Evolutionary conservation across 2,329 filamentous ascomycete species (phyloP), one percentile per base, ranked within the genome.

Genomic region (Pleomassaria siparia): DNA sequence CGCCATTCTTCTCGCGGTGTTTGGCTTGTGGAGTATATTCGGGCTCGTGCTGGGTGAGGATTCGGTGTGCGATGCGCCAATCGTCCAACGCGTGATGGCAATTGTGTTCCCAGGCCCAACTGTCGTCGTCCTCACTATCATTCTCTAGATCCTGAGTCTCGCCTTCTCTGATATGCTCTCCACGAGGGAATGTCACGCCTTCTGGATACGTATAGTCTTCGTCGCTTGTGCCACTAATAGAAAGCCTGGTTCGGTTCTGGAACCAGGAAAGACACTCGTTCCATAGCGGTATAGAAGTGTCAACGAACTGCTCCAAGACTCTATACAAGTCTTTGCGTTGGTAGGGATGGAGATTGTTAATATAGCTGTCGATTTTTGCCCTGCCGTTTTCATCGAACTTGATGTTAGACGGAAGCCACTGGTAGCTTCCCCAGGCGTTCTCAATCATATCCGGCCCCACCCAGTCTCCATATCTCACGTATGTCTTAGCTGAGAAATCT

Each of bases 371-470:
- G 24, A 81, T 75, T 25, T 60, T 70, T 6, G 70, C 67, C 20
- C 58, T 67, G 2, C 42, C 55, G 3, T 67, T 59, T 3, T 66
- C 59, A 2, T 62, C 49, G 39, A 78, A 60, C 12, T 66, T 54
- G 16, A 82, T 67, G 2, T 78, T 71, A 47, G 72, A 74, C 11
- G 79, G 78, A n/a, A 82, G 64, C 66, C 74, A 74, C 56, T 80
- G 74, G 45, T 45, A 39, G 47, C 32, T 30, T 2, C 24, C 22
- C 30, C 25, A 48, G 12, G 40, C 26, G 5, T 41, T 26, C 8
- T 36, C 20, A 20, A 20, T 13, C 10, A 8, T 5, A 7, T 22
- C 20, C 8, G 18, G 16, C 33, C 33, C 20, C 13, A 33, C 7
- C 40, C 0, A 49, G 24, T 2, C 74, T 11, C 79, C 79, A n/a